phyloP scores from a whole-genome alignment of 352 stramenopile genomes.

The Thalassiosira ordinaria region DNA sequence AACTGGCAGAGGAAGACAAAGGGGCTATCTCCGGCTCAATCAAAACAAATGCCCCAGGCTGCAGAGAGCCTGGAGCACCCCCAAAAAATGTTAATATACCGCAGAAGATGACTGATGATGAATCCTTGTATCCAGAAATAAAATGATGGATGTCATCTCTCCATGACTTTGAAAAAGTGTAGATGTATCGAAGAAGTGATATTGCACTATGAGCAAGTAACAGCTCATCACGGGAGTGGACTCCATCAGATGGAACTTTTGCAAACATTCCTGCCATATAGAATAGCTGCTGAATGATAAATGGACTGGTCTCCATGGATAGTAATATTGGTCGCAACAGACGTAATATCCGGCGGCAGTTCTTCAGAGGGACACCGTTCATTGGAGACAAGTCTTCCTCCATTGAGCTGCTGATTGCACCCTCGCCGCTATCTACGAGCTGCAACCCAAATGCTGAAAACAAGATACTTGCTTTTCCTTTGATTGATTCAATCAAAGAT shows the following conservation, averaged over 20 bases:
- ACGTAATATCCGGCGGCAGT: conserved; percentile 49
- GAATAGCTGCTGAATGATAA: conserved; percentile 45
- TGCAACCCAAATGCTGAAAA: conserved; percentile 32
- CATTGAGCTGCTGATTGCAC: conserved; percentile 1
- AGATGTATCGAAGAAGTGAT: conserved; percentile 73
- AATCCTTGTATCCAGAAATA: conserved; percentile 19
- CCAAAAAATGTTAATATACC: conserved; percentile 77
- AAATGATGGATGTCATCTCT: conserved; percentile 60
- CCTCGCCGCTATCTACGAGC: conserved; percentile 10
- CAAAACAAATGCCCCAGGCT: conserved; percentile 70
- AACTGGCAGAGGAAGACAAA: conserved; percentile 40
- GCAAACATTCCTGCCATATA: conserved; percentile 26
- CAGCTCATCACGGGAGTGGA: conserved; percentile 26
- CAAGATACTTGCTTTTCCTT: conserved; percentile 31
- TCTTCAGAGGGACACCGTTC: conserved; percentile 32
- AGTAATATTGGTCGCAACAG: conserved; percentile 56
- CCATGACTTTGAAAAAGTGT: conserved; percentile 65
- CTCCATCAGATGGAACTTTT: not conserved
- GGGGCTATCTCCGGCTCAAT: conserved; percentile 70
- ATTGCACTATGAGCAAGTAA: conserved; percentile 46
- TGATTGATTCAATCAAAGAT: conserved; percentile 41
- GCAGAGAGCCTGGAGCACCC: conserved; percentile 59
- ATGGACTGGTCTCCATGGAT: conserved; percentile 40
- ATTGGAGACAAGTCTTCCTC: not conserved
- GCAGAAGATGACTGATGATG: conserved; percentile 37